Conservation (phyloP, 2,329 filamentous ascomycete species). For the Ambrosiella cleistominuta region DNA sequence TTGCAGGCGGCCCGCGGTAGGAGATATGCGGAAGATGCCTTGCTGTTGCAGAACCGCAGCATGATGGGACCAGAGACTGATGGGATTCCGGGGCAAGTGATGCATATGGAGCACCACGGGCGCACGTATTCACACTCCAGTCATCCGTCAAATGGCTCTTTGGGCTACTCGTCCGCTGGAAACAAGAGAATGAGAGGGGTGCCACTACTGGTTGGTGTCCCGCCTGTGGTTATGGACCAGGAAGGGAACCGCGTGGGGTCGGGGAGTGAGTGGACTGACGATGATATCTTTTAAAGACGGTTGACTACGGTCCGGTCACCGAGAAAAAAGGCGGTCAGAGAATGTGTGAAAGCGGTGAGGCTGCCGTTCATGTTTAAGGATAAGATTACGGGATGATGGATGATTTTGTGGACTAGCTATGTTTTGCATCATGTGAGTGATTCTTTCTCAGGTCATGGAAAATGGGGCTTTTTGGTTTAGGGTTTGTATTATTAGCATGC, state of each 20-base stretch:
- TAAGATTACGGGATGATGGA: not conserved
- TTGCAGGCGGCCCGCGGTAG: slow-evolving; percentile 43
- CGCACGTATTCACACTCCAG: slow-evolving; percentile 7
- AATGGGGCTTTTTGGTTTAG: not conserved
- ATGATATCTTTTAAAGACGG: slow-evolving; percentile 26
- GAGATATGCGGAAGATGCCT: slow-evolving; percentile 22
- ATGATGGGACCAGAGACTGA: not conserved
- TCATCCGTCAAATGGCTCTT: slow-evolving; percentile 2
- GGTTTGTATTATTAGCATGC: not conserved
- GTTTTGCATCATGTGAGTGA: not conserved
- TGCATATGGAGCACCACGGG: slow-evolving; percentile 3
- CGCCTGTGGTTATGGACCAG: slow-evolving; percentile 33
- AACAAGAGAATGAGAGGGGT: slow-evolving; percentile 7
- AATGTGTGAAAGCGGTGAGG: not conserved
- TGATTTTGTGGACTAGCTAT: not conserved
- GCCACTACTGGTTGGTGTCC: slow-evolving; percentile 31
- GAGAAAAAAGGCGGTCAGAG: not conserved
- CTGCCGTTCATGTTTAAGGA: too few relatives aligned
- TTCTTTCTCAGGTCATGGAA: not conserved
- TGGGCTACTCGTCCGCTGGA: not conserved
- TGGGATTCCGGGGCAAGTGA: not conserved
- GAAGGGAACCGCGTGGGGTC: slow-evolving; percentile 46
- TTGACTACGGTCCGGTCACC: not conserved
- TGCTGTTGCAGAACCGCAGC: slow-evolving; percentile 17
- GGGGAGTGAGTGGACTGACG: slow-evolving; percentile 50